phyloP scores from a whole-genome alignment of 116 monocot species.

The Zostera marina region DNA sequence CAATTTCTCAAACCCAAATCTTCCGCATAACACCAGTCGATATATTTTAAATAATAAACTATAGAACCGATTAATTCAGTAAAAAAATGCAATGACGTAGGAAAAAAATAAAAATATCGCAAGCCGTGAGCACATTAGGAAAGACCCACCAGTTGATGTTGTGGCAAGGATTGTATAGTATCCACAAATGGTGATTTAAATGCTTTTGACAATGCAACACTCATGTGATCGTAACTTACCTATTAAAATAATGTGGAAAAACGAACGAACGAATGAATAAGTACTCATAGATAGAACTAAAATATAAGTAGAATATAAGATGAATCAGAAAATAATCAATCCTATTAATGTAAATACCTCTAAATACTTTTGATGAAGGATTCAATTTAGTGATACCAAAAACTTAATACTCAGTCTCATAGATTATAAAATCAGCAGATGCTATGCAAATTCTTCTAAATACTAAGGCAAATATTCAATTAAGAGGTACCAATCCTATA shows the following conservation, averaged over 20 bases:
- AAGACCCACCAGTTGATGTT: constrained; percentile 78
- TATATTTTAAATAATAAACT: no score
- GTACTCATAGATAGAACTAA: no score
- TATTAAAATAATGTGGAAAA: constrained; percentile 15
- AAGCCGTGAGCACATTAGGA: not conserved
- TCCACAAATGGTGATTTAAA: constrained; percentile 65
- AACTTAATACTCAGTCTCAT: not conserved
- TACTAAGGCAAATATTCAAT: not conserved
- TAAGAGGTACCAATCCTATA: not conserved
- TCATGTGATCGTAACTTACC: constrained; percentile 86
- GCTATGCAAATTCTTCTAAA: not conserved
- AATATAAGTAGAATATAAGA: not conserved
- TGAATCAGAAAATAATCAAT: not conserved
- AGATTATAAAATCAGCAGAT: not conserved
- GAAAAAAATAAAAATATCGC: not conserved
- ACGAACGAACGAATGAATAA: no score
- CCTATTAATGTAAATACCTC: not conserved
- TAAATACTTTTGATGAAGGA: not conserved
- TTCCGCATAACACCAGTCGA: no score
- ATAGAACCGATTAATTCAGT: not conserved
- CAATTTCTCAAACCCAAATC: no score
- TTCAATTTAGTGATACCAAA: not conserved
- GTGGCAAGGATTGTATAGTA: constrained; percentile 79
- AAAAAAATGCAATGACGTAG: not conserved
- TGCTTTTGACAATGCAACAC: constrained; percentile 72